Evolutionary conservation across 768 basidiomycete genomes (phyloP), one percentile per base, ranked within the genome.

Genomic region (Termitomyces sp.): DNA sequence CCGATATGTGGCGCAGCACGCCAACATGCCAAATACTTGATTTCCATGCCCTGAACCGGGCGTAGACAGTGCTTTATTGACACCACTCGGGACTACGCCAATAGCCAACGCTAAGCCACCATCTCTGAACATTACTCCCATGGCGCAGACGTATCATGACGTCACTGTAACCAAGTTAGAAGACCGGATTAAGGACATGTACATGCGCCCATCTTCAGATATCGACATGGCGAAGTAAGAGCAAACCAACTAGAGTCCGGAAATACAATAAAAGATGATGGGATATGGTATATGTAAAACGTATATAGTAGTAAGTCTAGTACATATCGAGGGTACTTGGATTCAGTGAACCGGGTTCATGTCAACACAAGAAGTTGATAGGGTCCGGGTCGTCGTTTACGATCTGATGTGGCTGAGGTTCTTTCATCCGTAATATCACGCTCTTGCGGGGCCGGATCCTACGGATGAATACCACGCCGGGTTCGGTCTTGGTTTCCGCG

Each of bases 331-430:
- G 8, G 12, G 3, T 37, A n/a, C n/a, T 12, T 3, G 20, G 13
- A 50, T 37, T 4, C 1, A 36, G 14, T 6, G 22, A 16, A 24
- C 24, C 16, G 12, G 16, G 13, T 26, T 18, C 1, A 30, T 27
- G 36, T 33, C 10, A 53, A n/a, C 30, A 18, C 5, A 54, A 16
- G 22, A 54, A 44, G 33, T 54, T 1, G n/a, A 54, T 54, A 34
- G 53, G 53, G 26, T 54, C 53, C 9, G 53, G 53, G 18, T 54
- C 53, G 22, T 54, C 18, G 53, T 54, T 20, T 18, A 22, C 39
- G 3, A 26, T 22, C 24, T 44, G 20, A 34, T 54, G 30, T 5
- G 30, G 53, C 2, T 54, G 24, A 6, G 53, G 42, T 5, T 44
- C 16, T 5, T 54, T 54, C 53, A 44, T 43, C 12, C 42, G 53